Evolutionary conservation across 768 basidiomycete genomes (phyloP).

Genomic region (Hydnomerulius pinastri): DNA sequence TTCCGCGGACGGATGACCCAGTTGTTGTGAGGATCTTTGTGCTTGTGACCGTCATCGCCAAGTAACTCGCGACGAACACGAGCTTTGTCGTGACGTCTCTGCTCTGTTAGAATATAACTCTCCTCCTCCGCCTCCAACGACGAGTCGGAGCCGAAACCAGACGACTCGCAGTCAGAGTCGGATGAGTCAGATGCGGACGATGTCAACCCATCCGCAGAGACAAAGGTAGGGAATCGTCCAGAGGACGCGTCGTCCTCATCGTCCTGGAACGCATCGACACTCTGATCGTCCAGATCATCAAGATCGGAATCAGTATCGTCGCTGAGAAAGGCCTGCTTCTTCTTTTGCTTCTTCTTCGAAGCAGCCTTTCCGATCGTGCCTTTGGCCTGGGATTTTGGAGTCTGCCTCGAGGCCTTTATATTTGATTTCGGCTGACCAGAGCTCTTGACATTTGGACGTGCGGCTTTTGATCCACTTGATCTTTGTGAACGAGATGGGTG

Average conservation of each 20-base stretch:
- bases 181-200: conserved; percentile 50
- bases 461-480: conserved; percentile 23
- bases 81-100: conserved; percentile 47
- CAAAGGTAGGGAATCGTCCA: conserved; percentile 62
- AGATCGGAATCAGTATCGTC: conserved; percentile 27
- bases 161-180: conserved; percentile 35
- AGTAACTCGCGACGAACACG: conserved; percentile 62
- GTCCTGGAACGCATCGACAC: conserved; percentile 34
- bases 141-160: conserved; percentile 53
- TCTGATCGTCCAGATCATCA: conserved; percentile 39
- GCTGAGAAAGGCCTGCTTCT: conserved; percentile 13
- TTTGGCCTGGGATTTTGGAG: conserved; percentile 41
- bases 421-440: conserved; percentile 28
- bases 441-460: conserved; percentile 24
- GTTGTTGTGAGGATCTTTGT: conserved; percentile 44
- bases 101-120: conserved; percentile 54
- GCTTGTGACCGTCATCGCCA: conserved; percentile 50
- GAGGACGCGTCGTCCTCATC: conserved; percentile 32
- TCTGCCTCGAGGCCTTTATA: conserved; percentile 33
- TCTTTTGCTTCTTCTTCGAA: conserved; percentile 16
- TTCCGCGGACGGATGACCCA: conserved; percentile 75
- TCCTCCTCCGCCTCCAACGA: conserved; percentile 65
- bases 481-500: conserved; percentile 16
- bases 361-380: conserved; percentile 32
- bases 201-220: conserved; percentile 61